These are phyloP conservation scores for Aureoboletus auriporus DNA, from an alignment of 768 basidiomycete genomes.

Conservation along the genomic window DNA sequence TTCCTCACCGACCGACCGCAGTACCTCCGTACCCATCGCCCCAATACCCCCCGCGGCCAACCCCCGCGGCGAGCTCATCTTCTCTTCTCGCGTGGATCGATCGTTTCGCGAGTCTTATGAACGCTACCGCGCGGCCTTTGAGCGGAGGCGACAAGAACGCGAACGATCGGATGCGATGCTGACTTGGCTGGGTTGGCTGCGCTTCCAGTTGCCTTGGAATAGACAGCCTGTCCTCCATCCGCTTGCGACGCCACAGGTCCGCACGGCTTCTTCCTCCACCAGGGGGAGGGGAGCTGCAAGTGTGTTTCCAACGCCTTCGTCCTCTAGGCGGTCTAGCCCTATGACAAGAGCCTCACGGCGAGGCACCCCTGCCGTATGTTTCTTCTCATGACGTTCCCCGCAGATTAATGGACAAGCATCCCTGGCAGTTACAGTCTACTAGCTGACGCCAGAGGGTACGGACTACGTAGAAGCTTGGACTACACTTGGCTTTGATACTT, in stretches of 20 bases:
- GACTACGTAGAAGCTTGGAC: no score
- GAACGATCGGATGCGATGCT: slow-evolving; percentile 37
- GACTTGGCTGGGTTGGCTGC: slow-evolving; percentile 30
- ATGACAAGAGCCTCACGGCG: slow-evolving; percentile 28
- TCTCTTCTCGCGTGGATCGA: slow-evolving; percentile 82
- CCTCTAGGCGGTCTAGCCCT: slow-evolving; percentile 32
- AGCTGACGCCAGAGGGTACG: slow-evolving; percentile 9
- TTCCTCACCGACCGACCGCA: slow-evolving; percentile 35
- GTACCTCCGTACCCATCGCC: slow-evolving; percentile 42
- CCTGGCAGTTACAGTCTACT: slow-evolving; percentile 13
- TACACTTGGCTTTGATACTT: no score
- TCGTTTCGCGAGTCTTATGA: slow-evolving; percentile 89
- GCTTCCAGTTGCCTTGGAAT: slow-evolving; percentile 28
- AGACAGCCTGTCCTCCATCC: slow-evolving; percentile 1
- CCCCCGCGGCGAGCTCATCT: slow-evolving; percentile 95
- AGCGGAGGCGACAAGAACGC: slow-evolving; percentile 67
- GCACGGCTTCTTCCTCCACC: slow-evolving; percentile 21
- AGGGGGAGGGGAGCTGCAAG: slow-evolving; percentile 24
- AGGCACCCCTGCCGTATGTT: slow-evolving; percentile 23
- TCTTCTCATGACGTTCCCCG: slow-evolving; percentile 12
- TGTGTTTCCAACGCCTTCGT: slow-evolving; percentile 27
- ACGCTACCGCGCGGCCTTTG: slow-evolving; percentile 84
- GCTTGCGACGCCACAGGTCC: slow-evolving; percentile 15
- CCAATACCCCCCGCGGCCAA: slow-evolving; percentile 88
- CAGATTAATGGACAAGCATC: slow-evolving; percentile 28